These are phyloP conservation scores for Aspergillus quadrilineatus DNA, from an alignment of 2,329 filamentous ascomycete genomes.

Conservation along the genomic window DNA sequence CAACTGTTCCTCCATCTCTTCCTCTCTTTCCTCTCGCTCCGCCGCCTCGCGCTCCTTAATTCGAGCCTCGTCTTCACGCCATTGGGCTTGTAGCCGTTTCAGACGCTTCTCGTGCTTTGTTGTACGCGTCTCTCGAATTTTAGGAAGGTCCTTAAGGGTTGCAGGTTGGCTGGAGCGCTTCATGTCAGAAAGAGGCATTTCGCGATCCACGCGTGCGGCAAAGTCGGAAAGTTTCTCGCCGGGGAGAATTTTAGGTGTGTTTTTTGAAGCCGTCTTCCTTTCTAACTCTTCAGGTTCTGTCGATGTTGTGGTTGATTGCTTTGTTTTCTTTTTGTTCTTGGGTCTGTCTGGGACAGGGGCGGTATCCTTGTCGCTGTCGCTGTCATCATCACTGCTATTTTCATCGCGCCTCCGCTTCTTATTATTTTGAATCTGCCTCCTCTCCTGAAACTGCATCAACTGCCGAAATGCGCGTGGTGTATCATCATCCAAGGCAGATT, in stretches of 20 bases:
- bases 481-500: conserved; percentile 61
- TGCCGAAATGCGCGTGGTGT: conserved; percentile 84
- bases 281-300: conserved; percentile 1
- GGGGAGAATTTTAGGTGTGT: conserved; percentile 68
- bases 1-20: conserved; percentile 61
- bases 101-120: conserved; percentile 86
- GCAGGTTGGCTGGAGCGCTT: conserved; percentile 52
- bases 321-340: background rate
- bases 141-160: conserved; percentile 25
- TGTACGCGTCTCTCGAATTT: conserved; percentile 55
- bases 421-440: conserved; percentile 37
- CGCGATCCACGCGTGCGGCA: conserved; percentile 75
- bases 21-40: conserved; percentile 66
- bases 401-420: conserved; percentile 51
- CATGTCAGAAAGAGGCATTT: conserved; percentile 73
- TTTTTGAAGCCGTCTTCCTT: background rate
- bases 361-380: conserved; percentile 14
- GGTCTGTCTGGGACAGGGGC: conserved; percentile 22
- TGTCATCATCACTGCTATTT: conserved; percentile 21
- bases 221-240: conserved; percentile 84
- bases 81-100: conserved; percentile 57
- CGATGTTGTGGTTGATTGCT: background rate
- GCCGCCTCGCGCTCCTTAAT: conserved; percentile 47
- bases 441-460: conserved; percentile 71
- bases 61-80: conserved; percentile 52